These are phyloP conservation scores for Primulina huaijiensis DNA, from an alignment of 257 asterid species.

Conservation along the genomic window DNA sequence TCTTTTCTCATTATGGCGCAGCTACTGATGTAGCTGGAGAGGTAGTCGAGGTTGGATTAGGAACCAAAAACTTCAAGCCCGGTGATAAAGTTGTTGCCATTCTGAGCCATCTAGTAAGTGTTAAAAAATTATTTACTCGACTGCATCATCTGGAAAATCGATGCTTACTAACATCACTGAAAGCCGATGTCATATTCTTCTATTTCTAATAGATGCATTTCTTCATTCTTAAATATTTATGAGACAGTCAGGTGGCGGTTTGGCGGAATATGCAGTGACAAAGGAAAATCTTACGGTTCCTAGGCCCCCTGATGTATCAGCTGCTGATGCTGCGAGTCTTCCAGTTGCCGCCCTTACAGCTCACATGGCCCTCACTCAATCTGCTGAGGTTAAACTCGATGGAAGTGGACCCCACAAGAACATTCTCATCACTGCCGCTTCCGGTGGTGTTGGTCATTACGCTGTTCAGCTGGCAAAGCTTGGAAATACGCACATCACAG, in stretches of 20 bases:
- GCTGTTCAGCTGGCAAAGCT: constrained; percentile 76
- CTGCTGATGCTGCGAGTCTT: constrained; percentile 60
- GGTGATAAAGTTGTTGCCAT: constrained; percentile 76
- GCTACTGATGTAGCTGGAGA: constrained; percentile 76
- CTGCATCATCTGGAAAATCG: constrained; percentile 2
- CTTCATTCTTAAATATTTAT: neutral
- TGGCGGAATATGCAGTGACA: constrained; percentile 54
- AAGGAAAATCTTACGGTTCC: constrained; percentile 41
- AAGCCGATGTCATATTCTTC: neutral
- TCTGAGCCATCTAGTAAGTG: constrained; percentile 41
- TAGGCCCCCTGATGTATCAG: constrained; percentile 55
- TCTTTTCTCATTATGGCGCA: constrained; percentile 27
- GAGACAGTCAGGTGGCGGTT: constrained; percentile 52
- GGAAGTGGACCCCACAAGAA: constrained; percentile 50
- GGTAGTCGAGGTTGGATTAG: constrained; percentile 63
- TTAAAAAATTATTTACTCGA: neutral
- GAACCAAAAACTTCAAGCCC: constrained; percentile 51
- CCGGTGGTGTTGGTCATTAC: constrained; percentile 67
- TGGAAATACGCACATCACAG: constrained; percentile 60
- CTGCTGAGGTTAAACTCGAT: constrained; percentile 50
- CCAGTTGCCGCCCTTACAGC: constrained; percentile 57
- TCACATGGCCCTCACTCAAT: constrained; percentile 51
- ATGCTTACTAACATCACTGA: neutral
- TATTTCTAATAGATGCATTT: neutral
- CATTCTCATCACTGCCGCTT: constrained; percentile 61